These are phyloP conservation scores for Penicillium paxilli DNA, from an alignment of 495 filamentous ascomycete genomes.

Conservation along the genomic window DNA sequence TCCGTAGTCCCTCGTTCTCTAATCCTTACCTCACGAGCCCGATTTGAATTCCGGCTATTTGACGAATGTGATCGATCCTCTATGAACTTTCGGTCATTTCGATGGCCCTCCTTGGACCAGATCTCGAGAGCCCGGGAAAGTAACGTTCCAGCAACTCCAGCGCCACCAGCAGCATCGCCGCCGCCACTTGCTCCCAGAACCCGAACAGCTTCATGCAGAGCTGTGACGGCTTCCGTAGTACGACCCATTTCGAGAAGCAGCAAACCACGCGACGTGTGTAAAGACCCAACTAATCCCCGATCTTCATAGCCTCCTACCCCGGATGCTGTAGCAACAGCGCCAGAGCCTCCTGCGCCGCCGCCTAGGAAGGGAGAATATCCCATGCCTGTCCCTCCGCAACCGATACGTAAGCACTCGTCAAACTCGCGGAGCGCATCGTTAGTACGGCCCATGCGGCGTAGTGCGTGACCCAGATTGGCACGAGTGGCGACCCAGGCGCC, in stretches of 20 bases:
- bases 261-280: slow-evolving; percentile 57
- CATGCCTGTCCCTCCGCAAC: slow-evolving; percentile 65
- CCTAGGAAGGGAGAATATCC: slow-evolving; percentile 44
- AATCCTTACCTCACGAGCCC: slow-evolving; percentile 28
- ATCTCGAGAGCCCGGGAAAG: slow-evolving; percentile 73
- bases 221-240: slow-evolving; percentile 65
- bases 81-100: slow-evolving; percentile 18
- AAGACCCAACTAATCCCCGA: slow-evolving; percentile 42
- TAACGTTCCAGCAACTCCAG: slow-evolving; percentile 73
- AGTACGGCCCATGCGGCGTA: slow-evolving; percentile 68
- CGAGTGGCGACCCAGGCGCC: slow-evolving; percentile 84
- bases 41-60: slow-evolving; percentile 18
- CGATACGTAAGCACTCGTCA: slow-evolving; percentile 75
- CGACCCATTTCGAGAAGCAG: slow-evolving; percentile 68
- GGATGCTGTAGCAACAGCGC: slow-evolving; percentile 32
- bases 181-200: slow-evolving; percentile 49
- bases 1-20: slow-evolving; percentile 19
- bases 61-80: slow-evolving; percentile 20
- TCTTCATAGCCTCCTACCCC: slow-evolving; percentile 50
- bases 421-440: slow-evolving; percentile 76
- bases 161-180: slow-evolving; percentile 60
- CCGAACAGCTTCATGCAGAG: slow-evolving; percentile 69
- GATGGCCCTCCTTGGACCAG: slow-evolving; percentile 50
- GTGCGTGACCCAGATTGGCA: slow-evolving; percentile 86
- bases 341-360: slow-evolving; percentile 34